Base-by-base conservation (phyloP, 1,139 yeast species). In the Suhomyces wounanorum region DNA sequence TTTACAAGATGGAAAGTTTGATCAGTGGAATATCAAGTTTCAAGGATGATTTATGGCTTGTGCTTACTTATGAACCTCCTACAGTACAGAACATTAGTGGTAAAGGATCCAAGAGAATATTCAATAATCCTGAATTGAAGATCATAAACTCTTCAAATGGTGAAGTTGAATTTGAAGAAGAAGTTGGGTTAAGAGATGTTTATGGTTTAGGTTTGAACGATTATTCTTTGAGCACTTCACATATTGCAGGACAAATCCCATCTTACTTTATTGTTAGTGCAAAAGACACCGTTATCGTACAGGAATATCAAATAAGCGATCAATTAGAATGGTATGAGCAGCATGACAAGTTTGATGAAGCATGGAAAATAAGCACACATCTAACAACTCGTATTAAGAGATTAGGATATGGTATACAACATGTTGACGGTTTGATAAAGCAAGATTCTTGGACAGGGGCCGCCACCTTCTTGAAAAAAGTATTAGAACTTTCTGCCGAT, bases 131-230 rank as follows among this genome's bases (percentile, higher is more conserved):
- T 0, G 97, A 91, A 55, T 67, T 94, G 28, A 81, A 86, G 55
- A 73, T 92, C 6, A 70, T 89, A 18, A 86, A 87, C 61, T 74
- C 85, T 3, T 63, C 74, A 1, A 81, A 84, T 9, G 91, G 95
- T 6, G 87, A 83, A 52, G 96, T 89, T 49, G 78, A 82, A n/a
- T 85, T 88, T 53, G 92, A 87, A 38, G 97, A 94, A 66, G 96
- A 87, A 61, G 77, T 94, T 8, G 84, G 88, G 0, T 69, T 91
- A 51, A 80, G 78, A 48, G 81, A 82, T 44, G 81, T 75, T 45
- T 78, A 82, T 40, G 75, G 78, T 25, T 69, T 90, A 35, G 94
- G 96, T 0, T 74, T 89, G 26, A 92, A 92, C 65, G 98, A 94
- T 63, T 89, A 87, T 61, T 84, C 82, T 54, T 67, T 92, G 45